phyloP scores from a whole-genome alignment of 139 green algal genomes.

The Closterium sp. region DNA sequence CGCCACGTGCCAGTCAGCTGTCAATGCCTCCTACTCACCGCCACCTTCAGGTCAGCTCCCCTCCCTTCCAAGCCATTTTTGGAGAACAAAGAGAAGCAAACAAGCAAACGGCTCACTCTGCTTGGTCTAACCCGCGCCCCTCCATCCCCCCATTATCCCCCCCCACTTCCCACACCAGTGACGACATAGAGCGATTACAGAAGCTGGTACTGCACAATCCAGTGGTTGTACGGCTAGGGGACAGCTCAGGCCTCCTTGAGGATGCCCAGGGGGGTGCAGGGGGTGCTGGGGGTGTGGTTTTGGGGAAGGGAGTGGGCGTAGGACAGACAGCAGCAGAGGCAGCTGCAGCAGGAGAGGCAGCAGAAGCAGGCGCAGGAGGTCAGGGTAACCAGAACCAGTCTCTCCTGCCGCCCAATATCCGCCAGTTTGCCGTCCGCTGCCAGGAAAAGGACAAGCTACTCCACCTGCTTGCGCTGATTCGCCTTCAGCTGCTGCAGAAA shows the following conservation, averaged over 20 bases:
- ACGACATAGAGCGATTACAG: slow-evolving; percentile 45
- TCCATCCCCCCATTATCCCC: neutral
- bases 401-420: neutral
- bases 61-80: neutral
- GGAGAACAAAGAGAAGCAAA: too few species aligned
- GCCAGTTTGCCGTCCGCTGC: slow-evolving; percentile 40
- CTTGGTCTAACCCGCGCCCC: neutral
- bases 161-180: slow-evolving; percentile 15
- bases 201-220: slow-evolving; percentile 91
- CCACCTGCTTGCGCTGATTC: slow-evolving; percentile 72
- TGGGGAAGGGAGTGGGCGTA: too few species aligned
- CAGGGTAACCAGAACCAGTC: neutral
- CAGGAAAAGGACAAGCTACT: slow-evolving; percentile 50
- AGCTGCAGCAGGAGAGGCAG: neutral
- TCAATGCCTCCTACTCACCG: slow-evolving; percentile 91
- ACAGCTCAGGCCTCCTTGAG: neutral
- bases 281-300: too few species aligned
- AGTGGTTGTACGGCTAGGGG: slow-evolving; percentile 69
- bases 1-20: slow-evolving; percentile 64
- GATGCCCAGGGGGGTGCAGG: neutral
- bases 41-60: slow-evolving; percentile 66
- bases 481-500: slow-evolving; percentile 71
- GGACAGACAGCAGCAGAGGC: neutral
- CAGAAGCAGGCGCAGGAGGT: slow-evolving; percentile 33
- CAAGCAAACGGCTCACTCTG: too few species aligned